Evolutionary conservation across 2,329 filamentous ascomycete species (phyloP), one percentile per base, ranked within the genome.

Genomic region (Fusarium sororula): DNA sequence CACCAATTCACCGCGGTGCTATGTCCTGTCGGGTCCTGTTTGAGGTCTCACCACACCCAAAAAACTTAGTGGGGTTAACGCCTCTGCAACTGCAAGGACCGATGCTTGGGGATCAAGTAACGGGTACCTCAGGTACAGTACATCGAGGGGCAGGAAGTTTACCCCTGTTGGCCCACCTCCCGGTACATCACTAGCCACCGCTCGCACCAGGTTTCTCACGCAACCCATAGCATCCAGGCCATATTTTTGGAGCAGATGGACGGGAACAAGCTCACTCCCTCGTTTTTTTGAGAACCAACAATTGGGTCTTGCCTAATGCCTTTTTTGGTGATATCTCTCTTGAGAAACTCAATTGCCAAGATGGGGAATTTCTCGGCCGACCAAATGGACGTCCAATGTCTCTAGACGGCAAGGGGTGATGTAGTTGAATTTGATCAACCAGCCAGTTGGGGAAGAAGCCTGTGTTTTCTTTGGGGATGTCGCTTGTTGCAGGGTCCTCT

Each of bases 381-480:
- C 61, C 56, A 59, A 20, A 45, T 39, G 37, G 14, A 17, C 26
- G 37, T 63, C n/a, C n/a, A 42, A 42, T 72, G 45, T 44, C 48
- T 54, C 35, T 42, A 37, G n/a, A 51, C 54, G 30, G 47, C n/a
- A 65, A 65, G 55, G 62, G 66, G 50, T 64, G 65, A 62, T 44
- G 44, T 68, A 61, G 59, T 51, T 64, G 54, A 55, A 56, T 70
- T 55, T 53, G 65, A 66, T 63, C 53, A 54, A 53, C 74, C 63
- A 68, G 72, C 66, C 63, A 77, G 77, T 78, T 79, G 77, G 76
- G 77, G 77, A 58, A 66, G 66, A 68, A 66, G 64, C 28, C 63
- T 59, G 51, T 50, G 47, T 60, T 74, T 78, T 78, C 73, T 79
- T 79, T 79, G 77, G 77, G 77, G 77, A 78, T 75, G 54, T 66